A percentile compares a stretch with the other conserved stretches of the same genome.
Conservation (phyloP, 305 asterid species). For the Striga hermonthica region DNA sequence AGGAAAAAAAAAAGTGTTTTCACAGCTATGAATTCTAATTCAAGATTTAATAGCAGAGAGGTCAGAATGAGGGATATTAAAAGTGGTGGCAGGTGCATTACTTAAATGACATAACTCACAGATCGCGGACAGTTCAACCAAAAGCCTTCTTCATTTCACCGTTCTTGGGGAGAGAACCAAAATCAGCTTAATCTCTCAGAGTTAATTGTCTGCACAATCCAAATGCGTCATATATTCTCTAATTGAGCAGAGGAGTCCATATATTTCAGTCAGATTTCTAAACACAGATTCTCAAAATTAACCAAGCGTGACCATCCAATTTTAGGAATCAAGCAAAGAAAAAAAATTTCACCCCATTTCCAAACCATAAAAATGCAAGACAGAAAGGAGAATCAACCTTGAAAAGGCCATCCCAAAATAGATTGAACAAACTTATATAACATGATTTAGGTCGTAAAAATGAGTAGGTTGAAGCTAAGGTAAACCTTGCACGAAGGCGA, state of each 20-base stretch:
- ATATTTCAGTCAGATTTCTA: constrained; percentile 10
- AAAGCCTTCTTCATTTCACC: constrained; percentile 81
- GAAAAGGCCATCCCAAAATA: too few species aligned
- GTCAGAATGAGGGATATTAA: constrained; percentile 18
- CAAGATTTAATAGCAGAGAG: constrained; percentile 2
- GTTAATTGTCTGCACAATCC: constrained; percentile 33
- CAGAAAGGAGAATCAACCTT: too few species aligned
- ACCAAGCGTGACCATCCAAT: too few species aligned
- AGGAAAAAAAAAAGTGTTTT: not conserved
- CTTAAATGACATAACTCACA: constrained; percentile 50
- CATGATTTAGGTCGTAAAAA: too few species aligned
- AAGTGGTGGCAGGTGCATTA: constrained; percentile 1
- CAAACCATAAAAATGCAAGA: too few species aligned
- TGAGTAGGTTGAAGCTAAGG: not conserved
- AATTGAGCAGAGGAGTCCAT: constrained; percentile 9
- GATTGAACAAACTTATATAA: too few species aligned
- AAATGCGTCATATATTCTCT: constrained; percentile 17
- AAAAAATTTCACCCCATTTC: too few species aligned
- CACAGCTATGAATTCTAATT: not conserved
- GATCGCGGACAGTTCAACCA: constrained; percentile 86
- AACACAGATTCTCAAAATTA: too few species aligned
- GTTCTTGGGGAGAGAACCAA: constrained; percentile 34
- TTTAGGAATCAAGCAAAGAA: too few species aligned
- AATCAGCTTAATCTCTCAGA: constrained; percentile 28
- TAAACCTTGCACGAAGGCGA: constrained; percentile 85